A percentile compares a stretch with the other conserved stretches of the same genome.
phyloP scores from a whole-genome alignment of 2,329 filamentous ascomycete species.

The Paecilomyces fulvus region DNA sequence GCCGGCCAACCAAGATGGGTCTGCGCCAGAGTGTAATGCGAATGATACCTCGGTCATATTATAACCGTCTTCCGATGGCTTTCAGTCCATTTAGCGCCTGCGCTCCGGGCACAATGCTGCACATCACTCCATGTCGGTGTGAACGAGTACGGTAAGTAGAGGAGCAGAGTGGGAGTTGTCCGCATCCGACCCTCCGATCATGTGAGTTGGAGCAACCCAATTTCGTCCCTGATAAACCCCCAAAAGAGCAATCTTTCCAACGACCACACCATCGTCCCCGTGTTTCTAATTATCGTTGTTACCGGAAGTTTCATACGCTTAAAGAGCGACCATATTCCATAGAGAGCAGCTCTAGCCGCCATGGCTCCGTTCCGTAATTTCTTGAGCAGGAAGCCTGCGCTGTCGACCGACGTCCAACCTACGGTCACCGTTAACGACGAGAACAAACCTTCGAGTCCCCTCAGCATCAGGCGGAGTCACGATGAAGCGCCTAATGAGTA shows the following conservation, averaged over 20 bases:
- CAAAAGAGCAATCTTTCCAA: slow-evolving; percentile 1
- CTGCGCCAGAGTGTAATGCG: background rate
- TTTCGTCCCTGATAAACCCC: slow-evolving; percentile 1
- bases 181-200: slow-evolving; percentile 13
- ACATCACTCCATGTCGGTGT: background rate
- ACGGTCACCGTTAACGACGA: slow-evolving; percentile 48
- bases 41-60: background rate
- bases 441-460: slow-evolving; percentile 35
- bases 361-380: slow-evolving; percentile 67
- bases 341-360: background rate
- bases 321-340: background rate
- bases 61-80: background rate
- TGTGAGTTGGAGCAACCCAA: slow-evolving; percentile 12
- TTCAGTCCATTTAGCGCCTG: background rate
- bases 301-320: background rate
- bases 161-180: background rate
- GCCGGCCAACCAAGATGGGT: background rate
- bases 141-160: background rate
- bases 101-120: background rate
- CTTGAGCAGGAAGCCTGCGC: slow-evolving; percentile 54
- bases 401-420: slow-evolving; percentile 26
- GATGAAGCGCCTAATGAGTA: slow-evolving; percentile 66
- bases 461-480: slow-evolving; percentile 54
- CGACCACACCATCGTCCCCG: background rate
- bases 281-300: slow-evolving; percentile 11